Percentiles rank a stretch among this genome's conserved stretches.
Conservation (phyloP, 352 stramenopile species). For the Globisporangium middletonii region DNA sequence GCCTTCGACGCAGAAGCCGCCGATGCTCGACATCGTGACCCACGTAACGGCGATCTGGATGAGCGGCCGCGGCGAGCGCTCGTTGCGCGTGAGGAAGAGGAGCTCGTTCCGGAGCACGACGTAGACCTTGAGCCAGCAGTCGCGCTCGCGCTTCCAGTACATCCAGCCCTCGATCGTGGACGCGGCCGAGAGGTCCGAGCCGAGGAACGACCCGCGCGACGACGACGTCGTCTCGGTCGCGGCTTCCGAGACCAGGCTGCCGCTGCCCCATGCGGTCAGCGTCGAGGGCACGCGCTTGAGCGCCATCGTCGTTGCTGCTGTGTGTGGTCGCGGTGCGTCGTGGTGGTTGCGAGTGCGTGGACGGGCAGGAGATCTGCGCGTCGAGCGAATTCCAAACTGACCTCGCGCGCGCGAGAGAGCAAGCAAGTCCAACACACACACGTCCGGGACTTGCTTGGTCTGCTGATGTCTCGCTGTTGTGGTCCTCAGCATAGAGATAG, state of each 20-base stretch:
- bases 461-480: no score
- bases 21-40: constrained; percentile 39
- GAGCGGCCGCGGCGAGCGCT: constrained; percentile 27
- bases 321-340: neutral
- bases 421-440: no score
- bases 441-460: no score
- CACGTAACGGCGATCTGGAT: constrained; percentile 62
- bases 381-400: neutral
- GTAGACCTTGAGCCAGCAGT: constrained; percentile 77
- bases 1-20: constrained; percentile 40
- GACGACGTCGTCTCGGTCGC: constrained; percentile 35
- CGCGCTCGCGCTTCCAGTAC: constrained; percentile 61
- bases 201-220: constrained; percentile 23
- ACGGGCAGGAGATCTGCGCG: neutral
- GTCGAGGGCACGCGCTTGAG: constrained; percentile 16
- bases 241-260: constrained; percentile 38
- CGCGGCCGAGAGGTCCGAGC: constrained; percentile 13
- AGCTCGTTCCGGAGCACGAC: constrained; percentile 61
- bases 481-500: no score
- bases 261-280: constrained; percentile 10
- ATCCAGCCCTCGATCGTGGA: constrained; percentile 53
- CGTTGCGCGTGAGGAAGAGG: constrained; percentile 58
- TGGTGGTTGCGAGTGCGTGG: neutral
- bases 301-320: constrained; percentile 10
- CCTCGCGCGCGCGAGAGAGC: no score